A percentile compares a stretch with the other conserved stretches of the same genome.
Conservation (phyloP, 345 rosid genomes). For the Salix purpurea region DNA sequence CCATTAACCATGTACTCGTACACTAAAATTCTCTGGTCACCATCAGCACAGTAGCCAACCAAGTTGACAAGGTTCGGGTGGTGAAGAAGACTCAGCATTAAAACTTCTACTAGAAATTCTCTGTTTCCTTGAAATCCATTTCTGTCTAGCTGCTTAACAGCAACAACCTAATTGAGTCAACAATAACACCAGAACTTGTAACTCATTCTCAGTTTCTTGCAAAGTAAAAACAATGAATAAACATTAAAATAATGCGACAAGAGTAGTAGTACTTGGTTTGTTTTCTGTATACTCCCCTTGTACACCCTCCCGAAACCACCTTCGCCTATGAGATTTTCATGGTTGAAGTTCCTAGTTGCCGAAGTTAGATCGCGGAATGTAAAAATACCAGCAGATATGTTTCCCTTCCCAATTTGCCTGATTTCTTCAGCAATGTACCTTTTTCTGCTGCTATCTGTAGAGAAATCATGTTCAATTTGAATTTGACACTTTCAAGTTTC, state of each 20-base stretch:
- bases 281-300: conserved; percentile 49
- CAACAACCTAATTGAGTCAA: conserved; percentile 38
- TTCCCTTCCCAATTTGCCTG: conserved; percentile 59
- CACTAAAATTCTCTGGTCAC: conserved; percentile 66
- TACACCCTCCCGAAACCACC: conserved; percentile 97
- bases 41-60: conserved; percentile 76
- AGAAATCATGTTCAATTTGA: background rate
- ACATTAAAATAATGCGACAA: too few relatives aligned
- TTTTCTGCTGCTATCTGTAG: conserved; percentile 66
- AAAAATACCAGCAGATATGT: conserved; percentile 54
- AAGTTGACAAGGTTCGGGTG: conserved; percentile 64
- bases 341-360: conserved; percentile 69
- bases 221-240: background rate
- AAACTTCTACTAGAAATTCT: conserved; percentile 74
- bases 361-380: conserved; percentile 54
- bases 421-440: conserved; percentile 66
- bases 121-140: conserved; percentile 80
- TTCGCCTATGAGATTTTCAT: conserved; percentile 69
- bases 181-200: background rate
- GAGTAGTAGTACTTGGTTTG: conserved; percentile 42
- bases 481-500: background rate
- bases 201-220: background rate
- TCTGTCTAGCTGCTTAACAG: conserved; percentile 80
- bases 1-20: conserved; percentile 71
- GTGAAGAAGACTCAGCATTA: conserved; percentile 66